Base-by-base conservation (phyloP, 1,284 basidiomycete species). In the Moesziomyces parantarcticus region DNA sequence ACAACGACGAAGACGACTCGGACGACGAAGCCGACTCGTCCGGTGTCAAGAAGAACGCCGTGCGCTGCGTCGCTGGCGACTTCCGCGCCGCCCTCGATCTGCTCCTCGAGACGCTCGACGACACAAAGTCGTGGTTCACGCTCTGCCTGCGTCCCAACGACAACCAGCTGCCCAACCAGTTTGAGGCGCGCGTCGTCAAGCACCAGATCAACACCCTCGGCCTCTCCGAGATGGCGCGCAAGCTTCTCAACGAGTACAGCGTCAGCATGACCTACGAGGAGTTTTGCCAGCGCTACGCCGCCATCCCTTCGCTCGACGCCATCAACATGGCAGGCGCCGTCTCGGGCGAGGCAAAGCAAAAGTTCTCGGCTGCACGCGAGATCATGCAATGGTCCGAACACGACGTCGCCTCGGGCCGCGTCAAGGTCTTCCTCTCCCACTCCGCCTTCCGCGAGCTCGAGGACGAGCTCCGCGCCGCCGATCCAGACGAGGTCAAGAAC, bases 141-240 rank as follows among this genome's bases (percentile, higher is more conserved):
- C 92, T 97, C 84, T 97, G 93, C 81, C 84, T 98, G 71, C 94
- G 93, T 77, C 94, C 94, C 11, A 98, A 98, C 82, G 94, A 97
- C 85, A 91, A 92, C 20, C 94, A 97, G 83, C 86, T 97, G 20
- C 92, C 94, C 29, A 93, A 94, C 81, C 94, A 98, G 84, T 86
- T 97, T 58, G 96, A 99, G 85, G 92, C 92, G 3, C 88, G 93
- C 36, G 90, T 91, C 29, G 90, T 98, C 62, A 97, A 96, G 84
- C 92, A 92, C 0, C 96, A 98, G 85, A 90, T 97, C 54, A 88
- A 92, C 61, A 92, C 91, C 56, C 84, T 91, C 36, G 92, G 93
- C 0, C 78, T 98, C 64, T 86, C 90, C 3, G 92, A 94, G 85
- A 89, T 98, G 76, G 70, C 78, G 39, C 60, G 67, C 47, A 76